phyloP scores from a whole-genome alignment of 371 early-diverging fungal genomes.

The Rhizopus sp. region DNA sequence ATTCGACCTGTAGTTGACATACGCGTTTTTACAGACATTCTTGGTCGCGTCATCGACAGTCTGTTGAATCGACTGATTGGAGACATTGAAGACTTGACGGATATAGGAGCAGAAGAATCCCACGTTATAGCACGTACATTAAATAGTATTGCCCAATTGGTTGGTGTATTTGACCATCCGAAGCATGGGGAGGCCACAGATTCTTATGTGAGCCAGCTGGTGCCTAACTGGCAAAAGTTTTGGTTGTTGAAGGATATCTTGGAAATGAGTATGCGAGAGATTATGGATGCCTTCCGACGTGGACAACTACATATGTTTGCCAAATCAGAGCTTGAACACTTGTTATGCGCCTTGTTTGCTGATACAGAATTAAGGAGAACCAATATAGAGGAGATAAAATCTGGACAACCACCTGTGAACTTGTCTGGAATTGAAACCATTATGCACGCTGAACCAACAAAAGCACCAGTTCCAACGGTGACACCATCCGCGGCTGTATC shows the following conservation, averaged over 20 bases:
- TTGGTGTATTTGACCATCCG: conserved; percentile 52
- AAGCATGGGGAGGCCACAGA: conserved; percentile 39
- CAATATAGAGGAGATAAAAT: conserved; percentile 65
- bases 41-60: conserved; percentile 53
- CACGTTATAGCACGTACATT: conserved; percentile 56
- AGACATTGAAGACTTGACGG: conserved; percentile 57
- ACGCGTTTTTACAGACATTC: conserved; percentile 28
- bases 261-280: conserved; percentile 69
- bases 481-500: background rate
- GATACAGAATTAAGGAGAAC: conserved; percentile 65
- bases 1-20: conserved; percentile 29
- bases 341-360: conserved; percentile 72
- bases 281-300: conserved; percentile 62
- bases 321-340: conserved; percentile 53
- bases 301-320: conserved; percentile 61
- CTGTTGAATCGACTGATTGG: conserved; percentile 45
- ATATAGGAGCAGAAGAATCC: conserved; percentile 75
- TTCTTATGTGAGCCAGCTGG: conserved; percentile 32
- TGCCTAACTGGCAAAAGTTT: conserved; percentile 61
- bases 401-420: conserved; percentile 4
- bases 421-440: background rate
- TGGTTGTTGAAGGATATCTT: conserved; percentile 64
- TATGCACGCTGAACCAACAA: background rate
- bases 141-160: conserved; percentile 54
- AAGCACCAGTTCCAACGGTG: background rate